These are phyloP conservation scores for Mycena latifolia DNA, from an alignment of 768 basidiomycete species.

Conservation along the genomic window DNA sequence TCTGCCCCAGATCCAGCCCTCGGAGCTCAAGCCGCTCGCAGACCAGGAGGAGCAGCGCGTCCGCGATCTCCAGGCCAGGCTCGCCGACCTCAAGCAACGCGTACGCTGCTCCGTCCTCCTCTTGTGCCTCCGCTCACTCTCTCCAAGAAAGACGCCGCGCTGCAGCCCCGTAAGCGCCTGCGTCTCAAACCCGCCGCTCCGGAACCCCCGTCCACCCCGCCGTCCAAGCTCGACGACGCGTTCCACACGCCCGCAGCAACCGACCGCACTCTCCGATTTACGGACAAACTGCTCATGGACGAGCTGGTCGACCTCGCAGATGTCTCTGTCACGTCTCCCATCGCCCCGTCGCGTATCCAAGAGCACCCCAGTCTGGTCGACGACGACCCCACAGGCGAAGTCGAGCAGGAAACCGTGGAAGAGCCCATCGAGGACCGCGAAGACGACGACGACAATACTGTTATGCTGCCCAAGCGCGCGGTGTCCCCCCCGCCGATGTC, in stretches of 20 bases:
- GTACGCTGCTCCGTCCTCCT: conserved; percentile 39
- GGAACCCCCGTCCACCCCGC: conserved; percentile 19
- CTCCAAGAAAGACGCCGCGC: conserved; percentile 29
- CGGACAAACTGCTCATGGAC: conserved; percentile 67
- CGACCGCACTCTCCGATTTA: conserved; percentile 72
- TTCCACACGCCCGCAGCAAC: conserved; percentile 71
- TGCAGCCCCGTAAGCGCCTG: conserved; percentile 18
- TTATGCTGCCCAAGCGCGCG: conserved; percentile 27
- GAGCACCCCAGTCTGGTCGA: not conserved
- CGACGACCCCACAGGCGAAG: conserved; percentile 10
- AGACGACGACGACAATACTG: conserved; percentile 26
- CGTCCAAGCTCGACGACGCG: conserved; percentile 65
- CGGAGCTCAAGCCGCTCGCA: conserved; percentile 49
- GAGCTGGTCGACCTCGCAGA: conserved; percentile 72
- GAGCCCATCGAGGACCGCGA: not conserved
- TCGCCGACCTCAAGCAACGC: conserved; percentile 56
- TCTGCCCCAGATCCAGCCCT: conserved; percentile 31
- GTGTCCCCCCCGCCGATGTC: not conserved
- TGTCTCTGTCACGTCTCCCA: conserved; percentile 60
- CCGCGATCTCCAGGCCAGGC: conserved; percentile 50
- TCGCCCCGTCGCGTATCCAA: conserved; percentile 32
- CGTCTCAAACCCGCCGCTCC: conserved; percentile 14
- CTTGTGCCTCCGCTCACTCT: not conserved
- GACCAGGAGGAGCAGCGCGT: conserved; percentile 59
- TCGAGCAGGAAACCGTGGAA: conserved; percentile 1